Evolutionary conservation across 2,329 filamentous ascomycete genomes (phyloP).

Genomic region (Harringtonia lauricola): DNA sequence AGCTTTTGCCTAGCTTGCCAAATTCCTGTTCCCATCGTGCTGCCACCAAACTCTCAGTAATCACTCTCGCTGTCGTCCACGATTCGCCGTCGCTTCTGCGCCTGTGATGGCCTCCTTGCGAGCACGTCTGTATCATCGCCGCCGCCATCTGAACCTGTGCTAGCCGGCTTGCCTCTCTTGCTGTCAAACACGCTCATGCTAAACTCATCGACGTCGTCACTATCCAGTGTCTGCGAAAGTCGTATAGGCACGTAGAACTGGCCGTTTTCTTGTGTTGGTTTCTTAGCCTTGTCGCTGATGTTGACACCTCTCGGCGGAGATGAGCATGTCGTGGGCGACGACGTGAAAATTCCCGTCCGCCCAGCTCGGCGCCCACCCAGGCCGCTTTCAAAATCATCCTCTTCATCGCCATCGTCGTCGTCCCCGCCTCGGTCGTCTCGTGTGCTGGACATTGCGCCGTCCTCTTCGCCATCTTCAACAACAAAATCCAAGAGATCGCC

Average conservation of each 20-base stretch:
- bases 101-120: background rate
- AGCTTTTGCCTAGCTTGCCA: background rate
- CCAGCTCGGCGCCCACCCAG: background rate
- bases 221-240: constrained; percentile 8
- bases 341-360: background rate
- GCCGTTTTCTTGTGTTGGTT: background rate
- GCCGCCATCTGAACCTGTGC: background rate
- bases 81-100: constrained; percentile 4
- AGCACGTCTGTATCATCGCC: background rate
- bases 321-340: background rate
- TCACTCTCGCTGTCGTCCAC: constrained; percentile 10
- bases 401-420: background rate
- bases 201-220: constrained; percentile 3
- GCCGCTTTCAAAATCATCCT: background rate
- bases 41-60: no score
- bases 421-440: constrained; percentile 1
- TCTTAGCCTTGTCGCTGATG: background rate
- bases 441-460: constrained; percentile 1
- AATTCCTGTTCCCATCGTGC: no score
- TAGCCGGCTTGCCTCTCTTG: background rate
- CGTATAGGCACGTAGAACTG: constrained; percentile 7
- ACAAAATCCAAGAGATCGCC: constrained; percentile 46
- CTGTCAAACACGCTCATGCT: background rate
- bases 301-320: background rate
- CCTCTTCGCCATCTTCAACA: constrained; percentile 32